These are phyloP conservation scores for Myxozyma lipomycoides DNA, from an alignment of 805 yeast species.

Conservation along the genomic window DNA sequence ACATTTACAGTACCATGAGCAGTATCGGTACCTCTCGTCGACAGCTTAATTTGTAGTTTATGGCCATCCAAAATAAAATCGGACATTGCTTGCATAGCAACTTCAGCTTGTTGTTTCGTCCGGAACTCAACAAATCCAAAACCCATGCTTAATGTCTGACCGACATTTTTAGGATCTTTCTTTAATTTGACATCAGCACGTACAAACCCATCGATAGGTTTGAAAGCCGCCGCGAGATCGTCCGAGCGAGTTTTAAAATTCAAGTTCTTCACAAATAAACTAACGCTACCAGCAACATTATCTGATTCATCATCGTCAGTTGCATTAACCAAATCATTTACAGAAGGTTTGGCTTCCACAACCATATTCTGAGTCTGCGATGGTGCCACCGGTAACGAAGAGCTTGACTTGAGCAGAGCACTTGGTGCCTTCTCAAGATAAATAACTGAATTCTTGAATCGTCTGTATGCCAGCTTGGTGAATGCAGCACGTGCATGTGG, in stretches of 20 bases:
- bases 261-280: constrained; percentile 87
- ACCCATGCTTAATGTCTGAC: constrained; percentile 84
- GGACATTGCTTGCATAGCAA: constrained; percentile 69
- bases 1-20: constrained; percentile 24
- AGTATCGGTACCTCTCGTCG: constrained; percentile 57
- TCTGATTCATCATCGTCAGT: constrained; percentile 40
- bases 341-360: constrained; percentile 25
- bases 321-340: constrained; percentile 11
- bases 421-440: constrained; percentile 94
- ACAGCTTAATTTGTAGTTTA: constrained; percentile 79
- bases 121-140: constrained; percentile 93
- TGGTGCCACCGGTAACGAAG: constrained; percentile 14
- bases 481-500: constrained; percentile 89
- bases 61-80: constrained; percentile 84
- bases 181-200: constrained; percentile 80
- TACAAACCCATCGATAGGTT: constrained; percentile 70
- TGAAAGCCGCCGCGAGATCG: constrained; percentile 59
- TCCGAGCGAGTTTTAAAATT: constrained; percentile 71
- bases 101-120: constrained; percentile 69
- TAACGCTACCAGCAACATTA: constrained; percentile 55
- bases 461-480: constrained; percentile 76
- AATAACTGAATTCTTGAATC: constrained; percentile 80
- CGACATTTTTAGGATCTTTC: constrained; percentile 73
- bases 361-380: constrained; percentile 37
- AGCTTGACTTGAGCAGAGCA: constrained; percentile 53